A percentile compares a stretch with the other conserved stretches of the same genome.
Evolutionary conservation across 148 eudicot species (phyloP).

Genomic region (Vaccinium corymbosum): DNA sequence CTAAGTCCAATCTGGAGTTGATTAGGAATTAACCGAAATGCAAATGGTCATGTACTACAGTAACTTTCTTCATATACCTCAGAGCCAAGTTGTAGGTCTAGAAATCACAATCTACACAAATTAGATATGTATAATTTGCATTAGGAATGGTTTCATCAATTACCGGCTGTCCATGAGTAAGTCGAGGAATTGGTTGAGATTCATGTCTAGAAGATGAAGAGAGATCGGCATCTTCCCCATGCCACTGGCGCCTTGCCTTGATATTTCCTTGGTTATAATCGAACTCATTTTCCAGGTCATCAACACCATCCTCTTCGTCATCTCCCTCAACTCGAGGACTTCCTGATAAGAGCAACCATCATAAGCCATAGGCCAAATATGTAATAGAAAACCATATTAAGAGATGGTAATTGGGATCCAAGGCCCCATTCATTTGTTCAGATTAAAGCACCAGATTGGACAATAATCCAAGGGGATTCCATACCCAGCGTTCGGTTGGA

Average conservation of each 20-base stretch:
- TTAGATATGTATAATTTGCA: not conserved
- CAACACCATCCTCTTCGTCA: slow-evolving; percentile 94
- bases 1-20: not conserved
- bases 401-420: not conserved
- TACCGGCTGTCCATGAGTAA: slow-evolving; percentile 81
- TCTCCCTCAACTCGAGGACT: slow-evolving; percentile 75
- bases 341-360: slow-evolving; percentile 36
- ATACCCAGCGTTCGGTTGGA: not conserved
- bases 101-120: not conserved
- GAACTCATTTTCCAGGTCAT: slow-evolving; percentile 92
- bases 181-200: slow-evolving; percentile 85
- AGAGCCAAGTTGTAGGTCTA: not conserved
- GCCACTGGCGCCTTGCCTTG: slow-evolving; percentile 74
- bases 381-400: not conserved
- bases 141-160: slow-evolving; percentile 21
- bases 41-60: not conserved
- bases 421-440: not conserved
- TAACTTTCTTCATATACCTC: not conserved
- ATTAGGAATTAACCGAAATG: not conserved
- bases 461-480: not conserved
- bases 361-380: slow-evolving; percentile 3
- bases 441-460: not conserved
- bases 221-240: slow-evolving; percentile 68
- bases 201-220: slow-evolving; percentile 87
- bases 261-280: slow-evolving; percentile 52